Evolutionary conservation across 768 basidiomycete genomes (phyloP).

Genomic region (Lanmaoa pseudosensibilis): DNA sequence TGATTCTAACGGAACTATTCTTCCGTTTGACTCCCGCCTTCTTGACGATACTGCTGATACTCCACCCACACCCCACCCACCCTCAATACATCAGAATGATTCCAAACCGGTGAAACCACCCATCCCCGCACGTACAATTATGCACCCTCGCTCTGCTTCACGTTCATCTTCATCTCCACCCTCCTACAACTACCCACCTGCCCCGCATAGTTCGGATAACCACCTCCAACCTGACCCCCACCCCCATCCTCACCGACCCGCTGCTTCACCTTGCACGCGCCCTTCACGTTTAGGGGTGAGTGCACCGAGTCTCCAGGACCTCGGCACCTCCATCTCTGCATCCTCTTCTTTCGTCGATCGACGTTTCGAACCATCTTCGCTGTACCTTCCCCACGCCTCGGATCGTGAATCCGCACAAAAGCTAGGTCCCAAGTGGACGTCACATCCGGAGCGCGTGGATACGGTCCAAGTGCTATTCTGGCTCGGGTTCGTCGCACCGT

Average conservation of each 20-base stretch:
- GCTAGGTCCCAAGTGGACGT: conserved; percentile 14
- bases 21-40: conserved; percentile 19
- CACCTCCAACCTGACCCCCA: conserved; percentile 9
- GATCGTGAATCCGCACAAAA: conserved; percentile 33
- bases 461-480: conserved; percentile 67
- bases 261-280: conserved; percentile 2
- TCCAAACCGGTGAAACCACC: conserved; percentile 21
- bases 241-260: conserved; percentile 14
- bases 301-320: conserved; percentile 30
- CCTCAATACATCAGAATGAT: not conserved
- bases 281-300: conserved; percentile 14
- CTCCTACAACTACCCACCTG: conserved; percentile 22
- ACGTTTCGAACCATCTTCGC: conserved; percentile 47
- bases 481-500: conserved; percentile 69
- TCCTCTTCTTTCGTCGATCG: conserved; percentile 54
- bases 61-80: not conserved
- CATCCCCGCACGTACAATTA: conserved; percentile 14
- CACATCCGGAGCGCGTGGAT: conserved; percentile 15
- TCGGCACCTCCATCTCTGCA: conserved; percentile 31
- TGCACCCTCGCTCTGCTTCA: conserved; percentile 19
- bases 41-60: conserved; percentile 14
- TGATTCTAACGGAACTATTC: conserved; percentile 25
- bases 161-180: conserved; percentile 26
- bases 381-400: conserved; percentile 37
- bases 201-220: conserved; percentile 18